Evolutionary conservation across 2,329 filamentous ascomycete genomes (phyloP), one percentile per base, ranked within the genome.

Genomic region (Colletotrichum navitas): DNA sequence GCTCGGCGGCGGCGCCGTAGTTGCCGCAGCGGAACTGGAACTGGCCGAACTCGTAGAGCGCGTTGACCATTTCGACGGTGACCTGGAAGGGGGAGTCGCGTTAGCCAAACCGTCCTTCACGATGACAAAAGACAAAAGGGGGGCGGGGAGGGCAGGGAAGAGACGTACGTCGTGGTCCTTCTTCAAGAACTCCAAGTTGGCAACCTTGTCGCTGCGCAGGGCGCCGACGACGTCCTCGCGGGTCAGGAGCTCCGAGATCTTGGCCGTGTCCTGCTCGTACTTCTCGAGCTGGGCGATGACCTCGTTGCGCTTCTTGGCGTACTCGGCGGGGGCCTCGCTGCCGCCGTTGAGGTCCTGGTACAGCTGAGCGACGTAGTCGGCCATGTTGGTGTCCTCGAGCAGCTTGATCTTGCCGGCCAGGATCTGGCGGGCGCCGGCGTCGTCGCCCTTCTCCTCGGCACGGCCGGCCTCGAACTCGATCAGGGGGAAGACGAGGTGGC

Each of bases 11-110:
- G 77, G 93, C 92, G 66, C 86, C 91, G 83, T 99, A 99, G 85
- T 95, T 94, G 76, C 96, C 96, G 81, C 95, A 98, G 86, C 94
- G 95, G 87, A 98, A 99, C 86, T 97, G 94, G 85, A 98, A 98
- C 83, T 96, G 93, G 77, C 96, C 96, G 79, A 94, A 97, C 79
- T 98, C 94, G 85, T 95, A 97, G 67, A 99, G 92, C 76, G 93
- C 93, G 84, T 98, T 93, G 77, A 99, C 94, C 93, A 97, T 98
- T 74, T 98, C 94, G 78, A 92, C 88, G 47, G 95, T 98, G 76
- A 98, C 90, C 91, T 92, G 76, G 49, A 39, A 39, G 4, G 14
- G 39, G 5, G 29, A 4, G 12, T 6, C 39, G 39, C 16, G 41
- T 43, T 43, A 43, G 41, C 18, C 7, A 21, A 43, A 41, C 12